Evolutionary conservation across 331 rosid species (phyloP).

Genomic region (Spiraea crenata): DNA sequence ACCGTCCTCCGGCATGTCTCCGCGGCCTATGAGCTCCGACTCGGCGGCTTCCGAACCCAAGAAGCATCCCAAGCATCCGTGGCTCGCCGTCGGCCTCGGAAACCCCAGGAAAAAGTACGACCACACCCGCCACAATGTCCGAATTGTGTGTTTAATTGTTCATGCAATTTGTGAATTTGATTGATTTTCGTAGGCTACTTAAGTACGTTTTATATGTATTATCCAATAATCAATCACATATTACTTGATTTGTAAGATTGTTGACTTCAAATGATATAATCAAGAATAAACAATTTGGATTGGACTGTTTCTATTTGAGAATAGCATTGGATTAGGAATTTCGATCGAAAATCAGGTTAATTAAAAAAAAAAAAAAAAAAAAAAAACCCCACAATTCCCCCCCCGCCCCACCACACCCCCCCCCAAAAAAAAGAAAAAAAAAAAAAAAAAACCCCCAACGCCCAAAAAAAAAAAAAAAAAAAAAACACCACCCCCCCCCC

Average conservation of each 20-base stretch:
- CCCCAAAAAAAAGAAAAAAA: too few relatives aligned
- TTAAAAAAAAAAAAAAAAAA: too few relatives aligned
- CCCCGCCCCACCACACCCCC: too few relatives aligned
- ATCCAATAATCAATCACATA: neutral
- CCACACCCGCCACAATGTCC: slow-evolving; percentile 80
- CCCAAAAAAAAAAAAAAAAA: too few relatives aligned
- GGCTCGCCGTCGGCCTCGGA: slow-evolving; percentile 95
- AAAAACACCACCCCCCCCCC: too few relatives aligned
- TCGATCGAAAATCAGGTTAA: too few relatives aligned
- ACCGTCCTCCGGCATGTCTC: slow-evolving; percentile 11
- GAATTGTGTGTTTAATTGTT: neutral
- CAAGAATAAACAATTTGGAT: too few relatives aligned
- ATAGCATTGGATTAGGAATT: too few relatives aligned
- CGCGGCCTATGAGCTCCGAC: slow-evolving; percentile 17
- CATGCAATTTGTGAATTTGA: neutral
- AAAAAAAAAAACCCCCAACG: too few relatives aligned
- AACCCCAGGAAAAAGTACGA: slow-evolving; percentile 81
- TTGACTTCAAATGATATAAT: neutral
- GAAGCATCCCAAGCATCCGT: slow-evolving; percentile 48
- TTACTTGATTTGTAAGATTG: neutral
- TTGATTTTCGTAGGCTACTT: neutral
- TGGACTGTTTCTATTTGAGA: too few relatives aligned
- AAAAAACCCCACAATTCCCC: too few relatives aligned
- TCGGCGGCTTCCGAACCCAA: slow-evolving; percentile 28
- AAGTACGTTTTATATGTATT: neutral